Evolutionary conservation across 164 flowering plant genomes (phyloP).

Genomic region (Nymphaea colorata): DNA sequence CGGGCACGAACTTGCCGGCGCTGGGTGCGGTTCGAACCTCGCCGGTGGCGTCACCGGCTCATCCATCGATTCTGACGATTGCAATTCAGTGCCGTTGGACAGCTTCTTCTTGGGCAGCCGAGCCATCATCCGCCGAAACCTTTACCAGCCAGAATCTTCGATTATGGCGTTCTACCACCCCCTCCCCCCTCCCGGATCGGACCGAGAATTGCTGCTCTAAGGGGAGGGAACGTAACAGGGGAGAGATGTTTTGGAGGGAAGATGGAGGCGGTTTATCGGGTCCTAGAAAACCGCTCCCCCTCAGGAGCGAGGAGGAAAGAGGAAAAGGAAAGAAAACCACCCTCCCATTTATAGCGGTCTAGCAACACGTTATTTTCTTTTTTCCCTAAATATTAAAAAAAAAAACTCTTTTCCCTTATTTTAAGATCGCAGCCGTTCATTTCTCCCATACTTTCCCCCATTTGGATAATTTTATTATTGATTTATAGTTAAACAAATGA

Average conservation of each 20-base stretch:
- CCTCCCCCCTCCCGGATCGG: neutral
- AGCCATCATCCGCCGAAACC: neutral
- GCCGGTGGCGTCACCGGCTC: neutral
- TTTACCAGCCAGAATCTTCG: too few relatives aligned
- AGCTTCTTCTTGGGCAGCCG: neutral
- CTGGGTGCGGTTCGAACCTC: slow-evolving; percentile 4
- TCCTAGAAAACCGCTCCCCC: neutral
- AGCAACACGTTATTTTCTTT: too few relatives aligned
- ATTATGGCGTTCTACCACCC: too few relatives aligned
- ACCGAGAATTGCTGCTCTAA: neutral
- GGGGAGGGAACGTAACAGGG: too few relatives aligned
- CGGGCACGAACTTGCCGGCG: slow-evolving; percentile 3
- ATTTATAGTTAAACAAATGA: too few relatives aligned
- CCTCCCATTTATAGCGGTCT: neutral
- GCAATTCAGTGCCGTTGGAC: neutral
- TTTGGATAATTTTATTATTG: too few relatives aligned
- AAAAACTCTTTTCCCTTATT: too few relatives aligned
- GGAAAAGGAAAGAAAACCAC: neutral
- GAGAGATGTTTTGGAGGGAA: neutral
- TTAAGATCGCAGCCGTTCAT: too few relatives aligned
- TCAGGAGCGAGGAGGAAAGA: neutral
- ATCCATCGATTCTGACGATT: neutral
- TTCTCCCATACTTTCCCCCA: too few relatives aligned
- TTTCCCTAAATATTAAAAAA: too few relatives aligned
- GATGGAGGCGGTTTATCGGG: neutral